Evolutionary conservation across 2,329 filamentous ascomycete genomes (phyloP).

Genomic region (Neophaeococcomyces aloes): DNA sequence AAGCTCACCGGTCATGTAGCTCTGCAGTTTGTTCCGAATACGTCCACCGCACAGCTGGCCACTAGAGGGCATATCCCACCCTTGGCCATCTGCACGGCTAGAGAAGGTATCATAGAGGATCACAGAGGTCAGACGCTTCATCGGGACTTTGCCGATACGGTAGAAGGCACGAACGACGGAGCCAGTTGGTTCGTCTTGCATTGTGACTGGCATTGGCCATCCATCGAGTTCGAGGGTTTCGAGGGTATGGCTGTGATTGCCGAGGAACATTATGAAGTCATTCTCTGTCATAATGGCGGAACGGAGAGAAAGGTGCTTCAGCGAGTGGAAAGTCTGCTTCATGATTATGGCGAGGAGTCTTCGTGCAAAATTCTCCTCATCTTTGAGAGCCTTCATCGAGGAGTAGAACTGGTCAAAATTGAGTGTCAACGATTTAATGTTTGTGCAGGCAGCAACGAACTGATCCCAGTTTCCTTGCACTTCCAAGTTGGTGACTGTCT

Average conservation of each 20-base stretch:
- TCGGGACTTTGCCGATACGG: neutral
- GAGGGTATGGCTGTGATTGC: neutral
- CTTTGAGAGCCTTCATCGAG: neutral
- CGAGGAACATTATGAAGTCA: conserved; percentile 2
- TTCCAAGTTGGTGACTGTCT: conserved; percentile 3
- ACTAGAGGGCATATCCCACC: neutral
- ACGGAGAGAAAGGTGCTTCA: neutral
- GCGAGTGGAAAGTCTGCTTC: neutral
- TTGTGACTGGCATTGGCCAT: conserved; percentile 6
- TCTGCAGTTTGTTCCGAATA: no score
- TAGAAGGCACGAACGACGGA: conserved; percentile 2
- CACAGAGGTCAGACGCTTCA: neutral
- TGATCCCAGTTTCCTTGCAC: conserved; percentile 3
- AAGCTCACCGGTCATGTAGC: no score
- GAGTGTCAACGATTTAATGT: neutral
- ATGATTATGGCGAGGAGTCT: conserved; percentile 1
- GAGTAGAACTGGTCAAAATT: conserved; percentile 4
- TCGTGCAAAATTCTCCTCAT: conserved; percentile 2
- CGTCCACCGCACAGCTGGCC: no score
- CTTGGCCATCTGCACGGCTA: neutral
- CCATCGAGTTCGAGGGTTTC: neutral
- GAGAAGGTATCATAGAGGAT: conserved; percentile 1
- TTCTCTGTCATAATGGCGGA: conserved; percentile 6
- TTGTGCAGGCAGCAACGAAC: conserved; percentile 1
- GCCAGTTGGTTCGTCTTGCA: neutral